Conservation (phyloP, 129 eudicot species). For the Rutidosis leptorrhynchoides region DNA sequence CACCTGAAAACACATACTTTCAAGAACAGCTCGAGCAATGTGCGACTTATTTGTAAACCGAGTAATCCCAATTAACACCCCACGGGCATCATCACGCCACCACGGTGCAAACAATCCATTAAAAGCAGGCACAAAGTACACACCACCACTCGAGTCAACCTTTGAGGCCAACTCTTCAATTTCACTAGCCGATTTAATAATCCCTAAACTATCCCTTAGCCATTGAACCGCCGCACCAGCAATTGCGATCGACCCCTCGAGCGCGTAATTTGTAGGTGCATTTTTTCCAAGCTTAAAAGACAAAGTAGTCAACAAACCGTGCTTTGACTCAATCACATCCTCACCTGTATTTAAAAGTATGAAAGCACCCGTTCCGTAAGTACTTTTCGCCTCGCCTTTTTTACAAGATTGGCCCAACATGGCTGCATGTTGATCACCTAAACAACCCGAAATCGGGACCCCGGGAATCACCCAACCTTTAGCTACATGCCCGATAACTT, state of each 20-base stretch:
- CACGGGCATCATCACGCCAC: constrained; percentile 99
- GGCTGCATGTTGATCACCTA: constrained; percentile 98
- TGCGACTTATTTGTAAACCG: constrained; percentile 89
- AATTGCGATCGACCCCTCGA: constrained; percentile 95
- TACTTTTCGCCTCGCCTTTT: constrained; percentile 96
- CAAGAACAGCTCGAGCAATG: constrained; percentile 90
- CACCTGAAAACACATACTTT: constrained; percentile 98
- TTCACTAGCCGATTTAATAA: constrained; percentile 69
- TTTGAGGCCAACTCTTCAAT: constrained; percentile 78
- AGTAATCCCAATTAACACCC: constrained; percentile 86
- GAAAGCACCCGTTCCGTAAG: constrained; percentile 95
- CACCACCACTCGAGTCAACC: constrained; percentile 85
- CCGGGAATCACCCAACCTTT: constrained; percentile 84
- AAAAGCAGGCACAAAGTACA: constrained; percentile 92
- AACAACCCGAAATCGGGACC: constrained; percentile 88
- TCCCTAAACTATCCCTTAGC: constrained; percentile 89
- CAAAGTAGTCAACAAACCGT: constrained; percentile 79
- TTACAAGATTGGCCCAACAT: constrained; percentile 93
- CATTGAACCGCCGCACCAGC: constrained; percentile 99
- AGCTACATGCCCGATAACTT: constrained; percentile 64
- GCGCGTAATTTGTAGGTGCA: constrained; percentile 76
- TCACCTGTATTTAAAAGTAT: constrained; percentile 89
- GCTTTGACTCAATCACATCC: constrained; percentile 61
- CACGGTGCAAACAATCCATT: constrained; percentile 97
- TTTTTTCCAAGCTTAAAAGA: constrained; percentile 87